Percentiles rank a stretch among this genome's conserved stretches.
phyloP scores from a whole-genome alignment of 2,329 filamentous ascomycete genomes.

The Ceratocystis colombiana region DNA sequence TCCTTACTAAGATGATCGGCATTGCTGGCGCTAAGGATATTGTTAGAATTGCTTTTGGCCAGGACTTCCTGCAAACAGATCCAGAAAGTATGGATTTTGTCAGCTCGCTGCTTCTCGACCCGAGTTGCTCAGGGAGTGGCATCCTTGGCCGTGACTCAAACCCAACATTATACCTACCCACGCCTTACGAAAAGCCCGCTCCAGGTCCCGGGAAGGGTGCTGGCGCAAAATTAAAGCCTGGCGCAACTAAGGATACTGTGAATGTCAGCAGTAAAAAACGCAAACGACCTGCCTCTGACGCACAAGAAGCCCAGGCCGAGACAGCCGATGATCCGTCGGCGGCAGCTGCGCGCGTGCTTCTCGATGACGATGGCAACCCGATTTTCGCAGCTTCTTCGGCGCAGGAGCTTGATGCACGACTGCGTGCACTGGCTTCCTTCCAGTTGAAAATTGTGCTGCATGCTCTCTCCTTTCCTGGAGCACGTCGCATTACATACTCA shows the following conservation, averaged over 20 bases:
- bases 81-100: conserved; percentile 50
- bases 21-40: conserved; percentile 59
- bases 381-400: conserved; percentile 44
- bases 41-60: conserved; percentile 58
- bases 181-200: conserved; percentile 27
- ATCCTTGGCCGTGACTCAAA: conserved; percentile 82
- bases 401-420: conserved; percentile 50
- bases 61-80: conserved; percentile 73
- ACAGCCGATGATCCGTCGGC: conserved; percentile 31
- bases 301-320: conserved; percentile 30
- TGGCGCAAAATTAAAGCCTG: neutral
- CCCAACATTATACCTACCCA: conserved; percentile 53
- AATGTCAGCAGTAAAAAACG: conserved; percentile 29
- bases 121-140: conserved; percentile 89
- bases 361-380: conserved; percentile 51
- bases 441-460: conserved; percentile 75
- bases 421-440: conserved; percentile 66
- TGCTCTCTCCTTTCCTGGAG: conserved; percentile 70
- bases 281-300: conserved; percentile 34
- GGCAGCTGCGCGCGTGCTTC: conserved; percentile 34
- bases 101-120: conserved; percentile 75
- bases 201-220: conserved; percentile 22
- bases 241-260: neutral
- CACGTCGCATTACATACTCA: conserved; percentile 73
- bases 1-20: conserved; percentile 73